phyloP scores from a whole-genome alignment of 2,329 filamentous ascomycete species.

The Fusarium devonianum region DNA sequence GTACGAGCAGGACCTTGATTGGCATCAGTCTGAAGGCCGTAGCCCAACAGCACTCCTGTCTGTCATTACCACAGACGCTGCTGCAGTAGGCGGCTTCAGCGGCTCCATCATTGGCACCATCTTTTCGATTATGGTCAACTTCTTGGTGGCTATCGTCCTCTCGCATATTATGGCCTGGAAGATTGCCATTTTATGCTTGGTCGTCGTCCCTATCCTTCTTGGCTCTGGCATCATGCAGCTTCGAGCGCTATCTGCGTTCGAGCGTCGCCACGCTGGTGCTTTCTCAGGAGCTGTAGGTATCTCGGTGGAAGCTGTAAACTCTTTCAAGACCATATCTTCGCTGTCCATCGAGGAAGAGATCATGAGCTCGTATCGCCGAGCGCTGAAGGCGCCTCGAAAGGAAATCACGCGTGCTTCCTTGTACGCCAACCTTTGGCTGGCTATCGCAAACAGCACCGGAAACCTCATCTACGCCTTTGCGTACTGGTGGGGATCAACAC shows the following conservation, averaged over 20 bases:
- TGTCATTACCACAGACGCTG: conserved; percentile 73
- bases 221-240: conserved; percentile 75
- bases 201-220: conserved; percentile 72
- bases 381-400: conserved; percentile 58
- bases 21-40: conserved; percentile 72
- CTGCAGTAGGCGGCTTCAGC: conserved; percentile 71
- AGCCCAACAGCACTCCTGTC: conserved; percentile 69
- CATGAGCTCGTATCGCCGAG: conserved; percentile 59
- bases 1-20: conserved; percentile 71
- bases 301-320: conserved; percentile 71
- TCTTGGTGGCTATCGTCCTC: conserved; percentile 71
- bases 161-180: conserved; percentile 78
- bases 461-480: conserved; percentile 77
- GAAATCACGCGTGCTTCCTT: conserved; percentile 60
- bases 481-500: conserved; percentile 81
- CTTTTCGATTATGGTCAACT: conserved; percentile 72
- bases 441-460: conserved; percentile 65
- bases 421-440: conserved; percentile 66
- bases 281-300: conserved; percentile 70
- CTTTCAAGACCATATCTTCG: conserved; percentile 68
- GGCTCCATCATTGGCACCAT: conserved; percentile 75
- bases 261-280: conserved; percentile 68
- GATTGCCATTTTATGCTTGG: conserved; percentile 75
- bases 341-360: conserved; percentile 62
- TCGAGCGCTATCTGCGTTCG: conserved; percentile 65